Evolutionary conservation across 371 early-diverging fungal genomes (phyloP), one percentile per base, ranked within the genome.

Genomic region (Zychaea mexicana): DNA sequence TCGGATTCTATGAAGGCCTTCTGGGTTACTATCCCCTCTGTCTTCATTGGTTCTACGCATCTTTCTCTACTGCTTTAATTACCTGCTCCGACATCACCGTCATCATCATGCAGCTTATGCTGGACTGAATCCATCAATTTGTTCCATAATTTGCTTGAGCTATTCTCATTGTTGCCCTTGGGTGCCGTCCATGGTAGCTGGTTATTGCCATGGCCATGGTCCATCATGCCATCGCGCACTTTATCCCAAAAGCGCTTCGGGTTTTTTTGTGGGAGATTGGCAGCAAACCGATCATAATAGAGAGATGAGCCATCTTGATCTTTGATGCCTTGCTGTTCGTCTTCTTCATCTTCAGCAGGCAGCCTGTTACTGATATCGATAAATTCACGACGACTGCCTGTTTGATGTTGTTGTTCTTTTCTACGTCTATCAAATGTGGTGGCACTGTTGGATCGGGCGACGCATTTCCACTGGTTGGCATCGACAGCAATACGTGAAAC

Each of bases 1-100:
- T 87, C 85, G n/a, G 85, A 85, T 38, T 83, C 84, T 86, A 46
- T 36, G n/a, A n/a, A n/a, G n/a, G n/a, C n/a, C n/a, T n/a, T n/a
- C n/a, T n/a, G n/a, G n/a, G n/a, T n/a, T n/a, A n/a, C n/a, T n/a
- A n/a, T n/a, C n/a, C n/a, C n/a, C n/a, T n/a, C n/a, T n/a, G n/a
- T n/a, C n/a, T n/a, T n/a, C n/a, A n/a, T n/a, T n/a, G n/a, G n/a
- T n/a, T n/a, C n/a, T n/a, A n/a, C n/a, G n/a, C n/a, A n/a, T n/a
- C n/a, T n/a, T n/a, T n/a, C n/a, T n/a, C n/a, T n/a, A n/a, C n/a
- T n/a, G n/a, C n/a, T n/a, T n/a, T n/a, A 28, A 47, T 61, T 62
- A 62, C 62, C 62, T 54, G 62, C 15, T 26, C 62, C 62, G n/a
- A n/a, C n/a, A 17, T 24, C 17, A 12, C 52, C 53, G 8, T 54